Base-by-base conservation (phyloP, 2,329 filamentous ascomycete species). In the Colletotrichum plurivorum region DNA sequence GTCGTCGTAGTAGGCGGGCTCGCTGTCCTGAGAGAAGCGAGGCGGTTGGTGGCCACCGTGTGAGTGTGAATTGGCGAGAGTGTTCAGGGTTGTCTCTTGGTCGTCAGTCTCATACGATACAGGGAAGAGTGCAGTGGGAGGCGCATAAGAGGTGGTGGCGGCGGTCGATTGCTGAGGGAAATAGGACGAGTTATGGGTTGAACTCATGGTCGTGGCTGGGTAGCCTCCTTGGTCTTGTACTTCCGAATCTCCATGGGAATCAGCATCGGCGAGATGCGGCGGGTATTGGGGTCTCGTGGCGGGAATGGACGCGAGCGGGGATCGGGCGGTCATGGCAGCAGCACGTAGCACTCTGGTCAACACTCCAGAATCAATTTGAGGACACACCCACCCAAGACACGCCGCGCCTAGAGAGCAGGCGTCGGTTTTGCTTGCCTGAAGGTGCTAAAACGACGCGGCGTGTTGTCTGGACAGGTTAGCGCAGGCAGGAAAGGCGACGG, bases 61-160 rank as follows among this genome's bases (percentile, higher is more conserved):
- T 7, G 73, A 67, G 59, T 71, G 49, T 10, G 73, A 67, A 57
- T 73, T 74, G 39, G 72, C 71, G 16, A 71, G 31, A 25, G 73
- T 73, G 60, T 74, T 73, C 46, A 68, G 57, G 15, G 63, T 68
- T 13, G 71, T 71, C 25, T 68, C 61, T 58, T 70, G 53, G 20
- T 71, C 70, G 45, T 70, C 39, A 43, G 31, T 36, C 3, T 58
- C 49, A 61, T 58, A 45, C 36, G 12, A 52, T 25, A 57, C 18
- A 56, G 61, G 43, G 22, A 43, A 36, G 22, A 46, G 10, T 20
- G 49, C 25, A 20, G 22, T 46, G 25, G 43, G 18, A 46, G 49
- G 48, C 15, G n/a, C n/a, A 41, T 20, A 60, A 20, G 62, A 48
- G 7, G 57, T 31, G 43, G 49, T 15, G 16, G 53, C 49, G n/a